A percentile compares a stretch with the other conserved stretches of the same genome.
phyloP scores from a whole-genome alignment of 176 grass and related monocot species.

The Thalia dealbata region DNA sequence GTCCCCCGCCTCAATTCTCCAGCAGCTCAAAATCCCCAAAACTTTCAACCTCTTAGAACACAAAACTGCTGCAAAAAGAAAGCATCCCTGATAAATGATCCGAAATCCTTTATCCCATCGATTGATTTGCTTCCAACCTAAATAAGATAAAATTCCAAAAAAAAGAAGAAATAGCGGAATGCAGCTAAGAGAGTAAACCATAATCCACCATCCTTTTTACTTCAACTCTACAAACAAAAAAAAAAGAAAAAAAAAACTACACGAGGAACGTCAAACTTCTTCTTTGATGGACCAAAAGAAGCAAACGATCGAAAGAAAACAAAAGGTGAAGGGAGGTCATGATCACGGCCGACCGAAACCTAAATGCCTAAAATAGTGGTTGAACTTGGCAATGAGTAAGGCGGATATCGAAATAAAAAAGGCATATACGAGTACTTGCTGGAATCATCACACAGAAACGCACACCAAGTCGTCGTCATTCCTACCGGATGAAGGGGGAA shows the following conservation, averaged over 20 bases:
- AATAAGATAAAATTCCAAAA: not conserved
- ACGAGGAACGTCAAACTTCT: not conserved
- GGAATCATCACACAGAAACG: not conserved
- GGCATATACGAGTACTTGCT: not conserved
- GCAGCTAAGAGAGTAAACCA: not conserved
- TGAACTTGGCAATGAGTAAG: conserved; percentile 14
- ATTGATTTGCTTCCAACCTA: not conserved
- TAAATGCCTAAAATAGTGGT: conserved; percentile 27
- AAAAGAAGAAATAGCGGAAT: conserved; percentile 10
- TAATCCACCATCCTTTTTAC: not conserved
- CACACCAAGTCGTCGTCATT: conserved; percentile 2
- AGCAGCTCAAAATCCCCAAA: not conserved
- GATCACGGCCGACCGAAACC: conserved; percentile 2
- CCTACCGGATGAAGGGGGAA: conserved; percentile 1
- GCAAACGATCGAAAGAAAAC: not conserved
- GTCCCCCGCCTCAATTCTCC: not conserved
- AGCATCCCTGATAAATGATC: not conserved
- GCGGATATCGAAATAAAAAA: not conserved
- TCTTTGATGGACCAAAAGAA: not conserved
- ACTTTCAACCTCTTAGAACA: conserved; percentile 4
- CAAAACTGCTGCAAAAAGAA: not conserved
- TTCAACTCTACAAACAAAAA: not conserved
- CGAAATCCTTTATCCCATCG: not conserved
- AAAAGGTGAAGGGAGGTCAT: not conserved
- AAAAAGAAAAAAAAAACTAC: not conserved